Conservation (phyloP, 805 yeast genomes). For the Ogataea nakhonphanomensis region DNA sequence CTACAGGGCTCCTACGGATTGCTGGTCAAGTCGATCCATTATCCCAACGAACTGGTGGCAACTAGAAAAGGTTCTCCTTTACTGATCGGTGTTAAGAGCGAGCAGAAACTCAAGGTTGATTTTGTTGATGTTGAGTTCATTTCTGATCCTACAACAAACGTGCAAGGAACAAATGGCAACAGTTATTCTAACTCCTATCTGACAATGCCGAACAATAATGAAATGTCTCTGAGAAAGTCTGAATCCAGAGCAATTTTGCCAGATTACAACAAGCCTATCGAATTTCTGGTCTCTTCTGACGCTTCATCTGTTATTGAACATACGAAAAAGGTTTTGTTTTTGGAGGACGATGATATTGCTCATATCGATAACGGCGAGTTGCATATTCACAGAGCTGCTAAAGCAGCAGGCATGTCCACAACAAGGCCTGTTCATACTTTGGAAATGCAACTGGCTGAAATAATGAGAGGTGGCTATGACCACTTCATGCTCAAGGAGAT, state of each 20-base stretch:
- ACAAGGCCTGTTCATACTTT: constrained; percentile 94
- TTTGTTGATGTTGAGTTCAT: constrained; percentile 98
- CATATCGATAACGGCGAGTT: constrained; percentile 97
- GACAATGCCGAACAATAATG: constrained; percentile 19
- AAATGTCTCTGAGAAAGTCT: constrained; percentile 29
- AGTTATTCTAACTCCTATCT: constrained; percentile 15
- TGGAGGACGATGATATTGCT: constrained; percentile 98
- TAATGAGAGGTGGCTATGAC: constrained; percentile 94
- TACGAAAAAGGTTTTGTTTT: constrained; percentile 92
- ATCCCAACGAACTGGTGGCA: constrained; percentile 94
- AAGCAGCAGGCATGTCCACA: constrained; percentile 83
- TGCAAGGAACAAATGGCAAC: constrained; percentile 20
- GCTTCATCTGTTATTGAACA: constrained; percentile 96
- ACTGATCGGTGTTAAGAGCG: constrained; percentile 95
- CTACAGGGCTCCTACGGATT: constrained; percentile 97
- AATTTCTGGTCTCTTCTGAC: constrained; percentile 93
- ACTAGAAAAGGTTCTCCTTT: constrained; percentile 98
- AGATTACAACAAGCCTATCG: constrained; percentile 89
- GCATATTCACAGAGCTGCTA: constrained; percentile 95
- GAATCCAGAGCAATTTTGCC: constrained; percentile 94
- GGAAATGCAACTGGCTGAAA: constrained; percentile 95
- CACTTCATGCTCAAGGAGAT: constrained; percentile 99
- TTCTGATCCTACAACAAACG: constrained; percentile 44
- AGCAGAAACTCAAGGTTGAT: constrained; percentile 91
- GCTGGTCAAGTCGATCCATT: constrained; percentile 85